Conservation (phyloP, 495 filamentous ascomycete species). For the Xylaria longipes region DNA sequence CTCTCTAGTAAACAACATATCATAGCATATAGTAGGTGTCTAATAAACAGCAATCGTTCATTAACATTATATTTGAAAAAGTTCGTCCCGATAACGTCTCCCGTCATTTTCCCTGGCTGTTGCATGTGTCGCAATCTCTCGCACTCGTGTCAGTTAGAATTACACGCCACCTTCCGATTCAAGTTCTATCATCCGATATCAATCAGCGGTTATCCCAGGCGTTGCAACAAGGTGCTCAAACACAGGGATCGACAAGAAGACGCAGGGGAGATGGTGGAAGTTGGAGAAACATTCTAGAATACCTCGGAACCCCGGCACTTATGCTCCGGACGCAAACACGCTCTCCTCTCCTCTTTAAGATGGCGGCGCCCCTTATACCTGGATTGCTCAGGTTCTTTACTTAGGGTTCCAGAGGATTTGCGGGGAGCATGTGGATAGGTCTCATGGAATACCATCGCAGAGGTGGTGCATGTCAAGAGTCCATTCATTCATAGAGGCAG, state of each 20-base stretch:
- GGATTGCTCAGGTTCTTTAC: not conserved
- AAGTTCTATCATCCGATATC: constrained; percentile 14
- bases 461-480: not conserved
- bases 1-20: too few relatives aligned
- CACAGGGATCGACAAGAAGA: constrained; percentile 2
- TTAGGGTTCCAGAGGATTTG: not conserved
- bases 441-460: not conserved
- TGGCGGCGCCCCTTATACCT: not conserved
- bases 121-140: not conserved
- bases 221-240: constrained; percentile 11
- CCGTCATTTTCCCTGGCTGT: not conserved
- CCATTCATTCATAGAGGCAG: not conserved
- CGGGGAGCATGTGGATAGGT: too few relatives aligned
- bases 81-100: not conserved
- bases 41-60: too few relatives aligned
- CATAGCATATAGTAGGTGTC: too few relatives aligned
- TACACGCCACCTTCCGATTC: constrained; percentile 17
- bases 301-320: not conserved
- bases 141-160: not conserved
- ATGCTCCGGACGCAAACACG: not conserved
- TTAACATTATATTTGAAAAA: not conserved
- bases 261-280: constrained; percentile 8
- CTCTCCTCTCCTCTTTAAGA: not conserved
- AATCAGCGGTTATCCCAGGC: not conserved
- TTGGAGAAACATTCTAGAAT: constrained; percentile 14